A percentile compares a stretch with the other conserved stretches of the same genome.
Evolutionary conservation across 75 land plant species (phyloP).

Genomic region (Selaginella moellendorffii): DNA sequence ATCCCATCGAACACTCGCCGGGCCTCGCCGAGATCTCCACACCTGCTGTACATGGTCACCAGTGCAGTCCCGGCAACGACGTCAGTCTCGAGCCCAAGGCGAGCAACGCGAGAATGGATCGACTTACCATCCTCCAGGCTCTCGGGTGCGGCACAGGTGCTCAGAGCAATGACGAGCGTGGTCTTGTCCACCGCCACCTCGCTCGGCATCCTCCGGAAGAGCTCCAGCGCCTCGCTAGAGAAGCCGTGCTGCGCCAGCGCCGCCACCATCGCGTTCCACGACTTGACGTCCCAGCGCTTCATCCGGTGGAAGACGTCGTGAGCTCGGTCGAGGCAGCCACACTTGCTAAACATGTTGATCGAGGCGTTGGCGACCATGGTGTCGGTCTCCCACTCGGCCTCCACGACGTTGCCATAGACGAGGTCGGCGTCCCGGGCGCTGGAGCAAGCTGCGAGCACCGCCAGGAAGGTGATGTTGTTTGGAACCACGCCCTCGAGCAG

Average conservation of each 20-base stretch:
- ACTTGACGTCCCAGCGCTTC: not conserved
- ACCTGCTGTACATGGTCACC: slow-evolving; percentile 9
- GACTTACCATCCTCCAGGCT: no score
- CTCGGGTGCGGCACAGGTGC: no score
- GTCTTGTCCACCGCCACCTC: no score
- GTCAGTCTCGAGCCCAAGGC: slow-evolving; percentile 16
- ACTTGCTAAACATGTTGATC: slow-evolving; percentile 3
- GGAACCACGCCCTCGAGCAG: not conserved
- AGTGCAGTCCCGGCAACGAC: slow-evolving; percentile 18
- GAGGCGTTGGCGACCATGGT: slow-evolving; percentile 8
- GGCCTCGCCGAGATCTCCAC: slow-evolving; percentile 9
- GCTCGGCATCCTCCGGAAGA: no score
- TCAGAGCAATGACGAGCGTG: no score
- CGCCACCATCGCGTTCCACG: slow-evolving; percentile 10
- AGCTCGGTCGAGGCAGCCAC: slow-evolving; percentile 7
- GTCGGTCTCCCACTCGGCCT: not conserved
- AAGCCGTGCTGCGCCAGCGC: slow-evolving; percentile 20
- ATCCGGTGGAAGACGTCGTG: slow-evolving; percentile 1
- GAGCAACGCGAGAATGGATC: slow-evolving; percentile 9
- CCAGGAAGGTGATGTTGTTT: not conserved
- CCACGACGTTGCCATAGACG: not conserved
- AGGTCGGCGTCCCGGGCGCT: no score
- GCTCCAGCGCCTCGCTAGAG: no score
- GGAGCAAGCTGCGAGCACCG: no score
- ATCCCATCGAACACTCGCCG: slow-evolving; percentile 12